Evolutionary conservation across 129 eudicot genomes (phyloP).

Genomic region (Lactuca sativa): DNA sequence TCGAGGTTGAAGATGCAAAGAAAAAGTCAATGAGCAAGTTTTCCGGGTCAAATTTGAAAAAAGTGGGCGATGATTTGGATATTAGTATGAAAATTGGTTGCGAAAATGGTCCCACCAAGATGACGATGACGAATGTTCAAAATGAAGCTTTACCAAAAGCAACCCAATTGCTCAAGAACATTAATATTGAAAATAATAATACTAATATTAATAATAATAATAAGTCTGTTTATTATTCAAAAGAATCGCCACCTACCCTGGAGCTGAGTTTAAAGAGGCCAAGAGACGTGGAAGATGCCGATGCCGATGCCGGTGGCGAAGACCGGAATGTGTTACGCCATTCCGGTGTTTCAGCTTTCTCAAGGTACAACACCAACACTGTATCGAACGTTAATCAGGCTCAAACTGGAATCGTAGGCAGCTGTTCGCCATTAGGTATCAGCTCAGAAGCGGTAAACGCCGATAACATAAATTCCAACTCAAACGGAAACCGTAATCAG

Average conservation of each 20-base stretch:
- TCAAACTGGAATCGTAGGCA: slow-evolving; percentile 63
- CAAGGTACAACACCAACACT: slow-evolving; percentile 63
- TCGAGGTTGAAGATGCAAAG: slow-evolving; percentile 17
- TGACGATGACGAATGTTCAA: slow-evolving; percentile 22
- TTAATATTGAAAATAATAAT: slow-evolving; percentile 31
- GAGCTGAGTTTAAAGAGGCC: slow-evolving; percentile 60
- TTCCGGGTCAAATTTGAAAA: slow-evolving; percentile 30
- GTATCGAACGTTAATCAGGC: slow-evolving; percentile 43
- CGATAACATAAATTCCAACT: slow-evolving; percentile 42
- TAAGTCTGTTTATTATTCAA: slow-evolving; percentile 29
- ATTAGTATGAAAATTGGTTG: slow-evolving; percentile 32
- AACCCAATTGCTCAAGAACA: slow-evolving; percentile 35
- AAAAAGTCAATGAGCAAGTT: slow-evolving; percentile 18
- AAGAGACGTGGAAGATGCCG: slow-evolving; percentile 39
- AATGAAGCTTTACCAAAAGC: slow-evolving; percentile 29
- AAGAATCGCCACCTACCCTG: slow-evolving; percentile 48
- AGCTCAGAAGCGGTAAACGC: slow-evolving; percentile 65
- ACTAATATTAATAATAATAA: slow-evolving; percentile 4
- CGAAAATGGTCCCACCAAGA: slow-evolving; percentile 22
- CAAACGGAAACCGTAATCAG: slow-evolving; percentile 47
- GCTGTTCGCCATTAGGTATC: slow-evolving; percentile 58
- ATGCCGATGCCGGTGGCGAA: slow-evolving; percentile 30
- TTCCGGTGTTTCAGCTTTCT: slow-evolving; percentile 66
- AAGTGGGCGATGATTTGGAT: slow-evolving; percentile 29
- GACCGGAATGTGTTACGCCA: slow-evolving; percentile 56